These are phyloP conservation scores for Acanthamoeba lugdunensis DNA, from an alignment of 208 protist genomes.

Conservation along the genomic window DNA sequence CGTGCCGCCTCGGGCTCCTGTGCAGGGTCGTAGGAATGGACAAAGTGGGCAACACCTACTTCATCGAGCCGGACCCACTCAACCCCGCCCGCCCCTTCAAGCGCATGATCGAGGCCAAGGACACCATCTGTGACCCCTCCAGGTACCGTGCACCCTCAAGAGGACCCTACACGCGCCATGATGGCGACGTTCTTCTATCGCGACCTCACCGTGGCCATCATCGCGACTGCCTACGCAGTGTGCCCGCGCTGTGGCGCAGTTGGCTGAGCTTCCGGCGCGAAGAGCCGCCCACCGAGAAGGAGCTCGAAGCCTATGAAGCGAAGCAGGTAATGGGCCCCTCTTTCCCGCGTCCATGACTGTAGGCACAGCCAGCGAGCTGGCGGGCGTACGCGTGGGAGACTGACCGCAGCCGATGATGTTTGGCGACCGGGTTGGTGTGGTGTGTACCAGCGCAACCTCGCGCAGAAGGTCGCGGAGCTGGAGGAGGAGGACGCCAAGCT, in stretches of 20 bases:
- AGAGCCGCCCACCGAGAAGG: slow-evolving; percentile 9
- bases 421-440: not conserved
- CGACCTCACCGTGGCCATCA: too few relatives aligned
- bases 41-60: slow-evolving; percentile 17
- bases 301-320: not conserved
- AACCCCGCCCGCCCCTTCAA: not conserved
- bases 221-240: not conserved
- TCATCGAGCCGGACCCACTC: slow-evolving; percentile 5
- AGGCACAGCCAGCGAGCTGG: too few relatives aligned
- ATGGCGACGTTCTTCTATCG: too few relatives aligned
- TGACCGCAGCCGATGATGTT: too few relatives aligned
- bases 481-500: slow-evolving; percentile 62
- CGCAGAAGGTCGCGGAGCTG: slow-evolving; percentile 17
- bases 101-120: not conserved
- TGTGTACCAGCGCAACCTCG: not conserved
- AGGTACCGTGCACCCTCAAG: not conserved
- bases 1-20: too few relatives aligned
- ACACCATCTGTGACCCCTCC: not conserved
- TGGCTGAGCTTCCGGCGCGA: slow-evolving; percentile 35
- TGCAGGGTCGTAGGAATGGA: slow-evolving; percentile 21
- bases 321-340: not conserved
- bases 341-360: not conserved
- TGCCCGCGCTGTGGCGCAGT: slow-evolving; percentile 15
- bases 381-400: too few relatives aligned
- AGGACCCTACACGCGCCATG: too few relatives aligned